A percentile compares a stretch with the other conserved stretches of the same genome.
These are phyloP conservation scores for Colletotrichum melonis DNA, from an alignment of 2,329 filamentous ascomycete genomes.

Conservation along the genomic window DNA sequence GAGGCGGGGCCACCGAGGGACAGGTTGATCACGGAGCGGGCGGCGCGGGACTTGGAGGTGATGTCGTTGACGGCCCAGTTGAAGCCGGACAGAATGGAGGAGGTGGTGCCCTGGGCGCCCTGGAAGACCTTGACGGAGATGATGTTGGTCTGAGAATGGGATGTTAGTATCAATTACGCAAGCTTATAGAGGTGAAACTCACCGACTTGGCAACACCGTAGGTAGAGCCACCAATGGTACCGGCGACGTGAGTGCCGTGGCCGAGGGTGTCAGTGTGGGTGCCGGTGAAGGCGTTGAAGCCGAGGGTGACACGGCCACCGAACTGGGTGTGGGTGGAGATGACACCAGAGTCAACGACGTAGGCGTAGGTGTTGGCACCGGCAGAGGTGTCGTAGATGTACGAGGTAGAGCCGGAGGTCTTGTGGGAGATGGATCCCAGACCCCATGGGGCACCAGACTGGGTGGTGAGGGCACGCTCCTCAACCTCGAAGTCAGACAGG, in stretches of 20 bases:
- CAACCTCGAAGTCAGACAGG: constrained; percentile 29
- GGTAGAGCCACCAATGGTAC: constrained; percentile 55
- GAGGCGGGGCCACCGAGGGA: constrained; percentile 62
- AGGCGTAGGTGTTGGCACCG: constrained; percentile 57
- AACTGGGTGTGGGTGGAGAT: constrained; percentile 58
- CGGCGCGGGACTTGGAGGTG: constrained; percentile 50
- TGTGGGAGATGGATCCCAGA: constrained; percentile 57
- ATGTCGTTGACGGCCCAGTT: constrained; percentile 60
- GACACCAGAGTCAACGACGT: constrained; percentile 68
- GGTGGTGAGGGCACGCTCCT: constrained; percentile 39
- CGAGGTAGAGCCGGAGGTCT: constrained; percentile 44
- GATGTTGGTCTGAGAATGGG: too few relatives aligned
- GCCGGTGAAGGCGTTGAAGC: constrained; percentile 50
- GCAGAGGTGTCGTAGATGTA: constrained; percentile 56
- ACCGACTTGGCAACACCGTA: constrained; percentile 57
- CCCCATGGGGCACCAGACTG: constrained; percentile 55
- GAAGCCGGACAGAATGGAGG: constrained; percentile 47
- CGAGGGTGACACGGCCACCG: constrained; percentile 53
- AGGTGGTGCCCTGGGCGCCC: constrained; percentile 42
- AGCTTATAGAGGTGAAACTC: constrained; percentile 44
- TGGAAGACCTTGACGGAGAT: constrained; percentile 60
- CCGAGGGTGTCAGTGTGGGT: constrained; percentile 51
- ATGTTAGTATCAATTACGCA: too few relatives aligned
- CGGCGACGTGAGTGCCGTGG: constrained; percentile 61
- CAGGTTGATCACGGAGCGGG: constrained; percentile 64